These are phyloP conservation scores for Lippia alba DNA, from an alignment of 305 asterid species.

Conservation along the genomic window DNA sequence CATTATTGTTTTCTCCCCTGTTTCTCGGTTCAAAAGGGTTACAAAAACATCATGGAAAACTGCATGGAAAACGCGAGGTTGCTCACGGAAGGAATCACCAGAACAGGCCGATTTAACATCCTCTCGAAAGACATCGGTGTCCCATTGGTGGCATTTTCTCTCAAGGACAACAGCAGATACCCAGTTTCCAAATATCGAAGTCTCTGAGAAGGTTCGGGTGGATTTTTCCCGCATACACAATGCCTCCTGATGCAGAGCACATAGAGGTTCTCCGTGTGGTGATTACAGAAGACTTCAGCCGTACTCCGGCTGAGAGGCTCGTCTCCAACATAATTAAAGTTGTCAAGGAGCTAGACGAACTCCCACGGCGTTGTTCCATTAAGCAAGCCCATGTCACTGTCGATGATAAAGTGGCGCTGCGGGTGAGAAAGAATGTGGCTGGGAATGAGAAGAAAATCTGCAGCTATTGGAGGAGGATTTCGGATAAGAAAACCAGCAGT, in stretches of 20 bases:
- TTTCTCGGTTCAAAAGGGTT: conserved; percentile 49
- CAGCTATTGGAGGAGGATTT: conserved; percentile 64
- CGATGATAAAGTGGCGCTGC: too few species aligned
- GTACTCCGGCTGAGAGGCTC: conserved; percentile 62
- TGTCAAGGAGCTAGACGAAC: conserved; percentile 51
- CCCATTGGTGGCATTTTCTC: conserved; percentile 71
- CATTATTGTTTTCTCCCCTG: not conserved
- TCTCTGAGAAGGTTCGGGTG: conserved; percentile 74
- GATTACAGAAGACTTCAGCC: conserved; percentile 71
- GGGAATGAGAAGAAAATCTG: conserved; percentile 45
- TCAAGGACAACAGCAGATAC: conserved; percentile 62
- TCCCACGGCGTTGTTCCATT: conserved; percentile 45
- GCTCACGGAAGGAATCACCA: conserved; percentile 53
- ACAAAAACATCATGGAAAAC: conserved; percentile 69
- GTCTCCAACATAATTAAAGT: conserved; percentile 51
- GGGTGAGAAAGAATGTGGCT: conserved; percentile 32
- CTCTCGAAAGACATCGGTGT: conserved; percentile 72
- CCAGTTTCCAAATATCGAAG: conserved; percentile 65
- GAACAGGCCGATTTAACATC: conserved; percentile 53
- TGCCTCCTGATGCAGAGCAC: conserved; percentile 74
- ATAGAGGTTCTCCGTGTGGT: conserved; percentile 63
- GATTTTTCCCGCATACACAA: conserved; percentile 81
- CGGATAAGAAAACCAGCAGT: conserved; percentile 67
- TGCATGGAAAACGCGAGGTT: conserved; percentile 57
- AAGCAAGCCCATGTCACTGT: conserved; percentile 37